Evolutionary conservation across 306 rosid species (phyloP).

Genomic region (Morella rubra): DNA sequence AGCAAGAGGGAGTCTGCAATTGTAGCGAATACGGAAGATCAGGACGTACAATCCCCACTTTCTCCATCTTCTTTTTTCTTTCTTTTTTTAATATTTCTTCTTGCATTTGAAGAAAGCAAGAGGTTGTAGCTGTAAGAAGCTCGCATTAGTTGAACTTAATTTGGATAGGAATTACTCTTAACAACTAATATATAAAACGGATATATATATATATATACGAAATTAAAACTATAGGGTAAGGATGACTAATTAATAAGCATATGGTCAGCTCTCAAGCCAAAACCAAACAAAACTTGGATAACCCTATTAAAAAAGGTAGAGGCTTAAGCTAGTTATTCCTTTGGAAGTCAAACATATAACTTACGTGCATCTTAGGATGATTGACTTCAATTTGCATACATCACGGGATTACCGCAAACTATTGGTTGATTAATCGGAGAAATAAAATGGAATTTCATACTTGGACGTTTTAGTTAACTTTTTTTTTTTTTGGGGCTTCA

Average conservation of each 20-base stretch:
- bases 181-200: not conserved
- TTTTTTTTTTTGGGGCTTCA: no score
- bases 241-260: not conserved
- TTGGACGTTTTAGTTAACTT: not conserved
- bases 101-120: constrained; percentile 42
- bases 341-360: not conserved
- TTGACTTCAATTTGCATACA: constrained; percentile 6
- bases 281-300: not conserved
- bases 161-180: not conserved
- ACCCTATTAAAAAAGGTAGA: not conserved
- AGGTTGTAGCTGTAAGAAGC: constrained; percentile 3
- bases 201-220: not conserved
- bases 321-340: not conserved
- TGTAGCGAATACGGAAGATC: constrained; percentile 23
- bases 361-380: constrained; percentile 29
- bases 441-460: no score
- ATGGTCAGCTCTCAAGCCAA: not conserved
- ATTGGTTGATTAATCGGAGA: not conserved
- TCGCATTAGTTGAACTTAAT: constrained; percentile 8
- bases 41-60: constrained; percentile 31
- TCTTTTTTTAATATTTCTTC: constrained; percentile 25
- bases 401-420: not conserved
- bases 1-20: constrained; percentile 26
- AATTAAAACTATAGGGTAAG: not conserved
- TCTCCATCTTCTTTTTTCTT: constrained; percentile 1